Percentiles rank a stretch among this genome's conserved stretches.
These are phyloP conservation scores for Cynanchum wilfordii DNA, from an alignment of 257 asterid genomes.

Conservation along the genomic window DNA sequence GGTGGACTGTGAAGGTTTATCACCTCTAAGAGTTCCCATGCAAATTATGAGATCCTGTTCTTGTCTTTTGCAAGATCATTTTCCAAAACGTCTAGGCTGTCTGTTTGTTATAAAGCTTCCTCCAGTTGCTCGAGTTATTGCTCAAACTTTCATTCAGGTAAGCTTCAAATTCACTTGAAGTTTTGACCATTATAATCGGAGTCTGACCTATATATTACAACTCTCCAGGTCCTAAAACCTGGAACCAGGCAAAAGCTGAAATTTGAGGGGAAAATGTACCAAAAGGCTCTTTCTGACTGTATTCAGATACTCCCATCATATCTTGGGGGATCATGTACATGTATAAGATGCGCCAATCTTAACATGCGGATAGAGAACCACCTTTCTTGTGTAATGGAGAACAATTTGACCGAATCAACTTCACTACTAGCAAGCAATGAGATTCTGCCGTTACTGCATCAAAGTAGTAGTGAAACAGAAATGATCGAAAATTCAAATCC, in stretches of 20 bases:
- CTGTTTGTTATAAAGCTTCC: constrained; percentile 73
- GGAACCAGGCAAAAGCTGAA: constrained; percentile 74
- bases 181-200: background rate
- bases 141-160: constrained; percentile 83
- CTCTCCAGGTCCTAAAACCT: constrained; percentile 70
- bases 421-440: constrained; percentile 25
- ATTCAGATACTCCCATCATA: constrained; percentile 61
- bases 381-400: constrained; percentile 14
- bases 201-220: background rate
- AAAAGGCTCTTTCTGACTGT: constrained; percentile 45
- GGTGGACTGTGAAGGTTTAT: constrained; percentile 66
- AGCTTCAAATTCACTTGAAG: constrained; percentile 18
- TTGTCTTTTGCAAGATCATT: constrained; percentile 78
- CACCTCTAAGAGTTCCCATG: constrained; percentile 82
- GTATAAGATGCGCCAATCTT: constrained; percentile 52
- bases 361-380: constrained; percentile 14
- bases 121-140: constrained; percentile 77
- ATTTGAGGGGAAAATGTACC: constrained; percentile 63
- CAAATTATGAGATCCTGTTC: constrained; percentile 74
- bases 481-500: constrained; percentile 22
- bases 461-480: constrained; percentile 28
- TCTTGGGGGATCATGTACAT: constrained; percentile 78
- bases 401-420: constrained; percentile 19
- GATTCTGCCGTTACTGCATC: constrained; percentile 26
- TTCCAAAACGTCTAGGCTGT: constrained; percentile 78